These are phyloP conservation scores for Punctularia strigosozonata DNA, from an alignment of 768 basidiomycete species.

Conservation along the genomic window DNA sequence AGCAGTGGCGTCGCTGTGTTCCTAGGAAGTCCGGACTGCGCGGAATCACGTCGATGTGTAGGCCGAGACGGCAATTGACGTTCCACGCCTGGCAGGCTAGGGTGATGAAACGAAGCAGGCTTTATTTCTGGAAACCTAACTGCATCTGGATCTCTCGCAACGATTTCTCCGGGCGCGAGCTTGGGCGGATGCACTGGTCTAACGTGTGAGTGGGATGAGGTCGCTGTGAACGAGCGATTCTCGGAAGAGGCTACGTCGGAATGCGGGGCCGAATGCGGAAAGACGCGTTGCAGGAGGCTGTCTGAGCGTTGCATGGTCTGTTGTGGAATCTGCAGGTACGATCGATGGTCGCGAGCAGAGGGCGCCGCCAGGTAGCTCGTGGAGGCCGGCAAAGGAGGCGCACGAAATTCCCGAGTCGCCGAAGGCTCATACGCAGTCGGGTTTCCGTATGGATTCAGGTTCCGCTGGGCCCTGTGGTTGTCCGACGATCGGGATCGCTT, in stretches of 20 bases:
- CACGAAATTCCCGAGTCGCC: no score
- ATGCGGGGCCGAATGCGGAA: conserved; percentile 7
- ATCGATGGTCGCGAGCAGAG: conserved; percentile 1
- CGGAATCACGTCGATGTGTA: background rate
- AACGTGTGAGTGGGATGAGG: background rate
- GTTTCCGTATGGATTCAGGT: background rate
- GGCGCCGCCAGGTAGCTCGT: background rate
- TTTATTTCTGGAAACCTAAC: background rate
- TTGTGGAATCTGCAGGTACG: background rate
- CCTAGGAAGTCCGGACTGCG: background rate
- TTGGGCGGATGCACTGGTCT: background rate
- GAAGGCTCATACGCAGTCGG: background rate
- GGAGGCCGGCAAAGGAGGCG: background rate
- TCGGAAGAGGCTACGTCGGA: background rate
- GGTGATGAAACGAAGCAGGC: no score
- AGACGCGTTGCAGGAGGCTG: conserved; percentile 17
- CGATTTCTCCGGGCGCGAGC: background rate
- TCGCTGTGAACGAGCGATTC: background rate
- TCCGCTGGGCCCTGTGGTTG: background rate
- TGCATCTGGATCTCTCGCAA: background rate
- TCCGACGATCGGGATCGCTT: background rate
- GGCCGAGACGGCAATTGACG: background rate
- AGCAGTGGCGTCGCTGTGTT: background rate
- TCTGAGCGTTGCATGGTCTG: conserved; percentile 10
- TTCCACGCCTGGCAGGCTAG: background rate